Percentiles rank a stretch among this genome's conserved stretches.
These are phyloP conservation scores for Penicillium lividum DNA, from an alignment of 495 filamentous ascomycete species.

Conservation along the genomic window DNA sequence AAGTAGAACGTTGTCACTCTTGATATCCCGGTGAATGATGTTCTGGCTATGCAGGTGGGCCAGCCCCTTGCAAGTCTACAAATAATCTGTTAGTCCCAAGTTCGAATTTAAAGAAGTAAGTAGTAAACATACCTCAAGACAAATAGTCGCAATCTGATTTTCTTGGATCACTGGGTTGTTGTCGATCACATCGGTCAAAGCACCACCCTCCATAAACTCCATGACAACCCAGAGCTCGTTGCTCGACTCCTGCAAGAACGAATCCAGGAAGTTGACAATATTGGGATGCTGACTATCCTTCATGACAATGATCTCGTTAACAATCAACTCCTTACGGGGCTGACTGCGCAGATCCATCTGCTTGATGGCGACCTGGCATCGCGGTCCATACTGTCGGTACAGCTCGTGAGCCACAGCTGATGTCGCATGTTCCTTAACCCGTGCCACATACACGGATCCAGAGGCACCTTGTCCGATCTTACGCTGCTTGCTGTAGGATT, in stretches of 20 bases:
- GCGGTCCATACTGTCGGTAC: constrained; percentile 65
- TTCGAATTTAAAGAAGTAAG: not conserved
- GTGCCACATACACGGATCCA: constrained; percentile 96
- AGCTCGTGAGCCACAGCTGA: constrained; percentile 66
- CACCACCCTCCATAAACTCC: constrained; percentile 99
- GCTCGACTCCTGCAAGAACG: constrained; percentile 90
- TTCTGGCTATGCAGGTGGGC: constrained; percentile 92
- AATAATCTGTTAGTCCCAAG: not conserved
- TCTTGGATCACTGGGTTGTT: constrained; percentile 90
- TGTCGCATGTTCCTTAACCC: constrained; percentile 74
- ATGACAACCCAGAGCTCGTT: constrained; percentile 98
- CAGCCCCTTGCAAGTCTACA: constrained; percentile 89
- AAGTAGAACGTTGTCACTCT: constrained; percentile 95
- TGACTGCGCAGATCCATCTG: constrained; percentile 99
- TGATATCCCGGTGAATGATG: constrained; percentile 99
- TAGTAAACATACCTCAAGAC: constrained; percentile 73
- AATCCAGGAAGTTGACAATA: constrained; percentile 98
- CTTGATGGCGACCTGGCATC: constrained; percentile 92
- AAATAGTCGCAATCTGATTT: constrained; percentile 97
- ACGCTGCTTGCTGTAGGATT: constrained; percentile 96
- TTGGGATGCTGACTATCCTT: constrained; percentile 97
- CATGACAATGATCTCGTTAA: constrained; percentile 99
- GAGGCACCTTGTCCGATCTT: constrained; percentile 99
- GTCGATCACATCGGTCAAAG: constrained; percentile 96
- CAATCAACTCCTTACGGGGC: constrained; percentile 96